Conservation (phyloP, 768 basidiomycete species). For the Termitomyces heimii region DNA sequence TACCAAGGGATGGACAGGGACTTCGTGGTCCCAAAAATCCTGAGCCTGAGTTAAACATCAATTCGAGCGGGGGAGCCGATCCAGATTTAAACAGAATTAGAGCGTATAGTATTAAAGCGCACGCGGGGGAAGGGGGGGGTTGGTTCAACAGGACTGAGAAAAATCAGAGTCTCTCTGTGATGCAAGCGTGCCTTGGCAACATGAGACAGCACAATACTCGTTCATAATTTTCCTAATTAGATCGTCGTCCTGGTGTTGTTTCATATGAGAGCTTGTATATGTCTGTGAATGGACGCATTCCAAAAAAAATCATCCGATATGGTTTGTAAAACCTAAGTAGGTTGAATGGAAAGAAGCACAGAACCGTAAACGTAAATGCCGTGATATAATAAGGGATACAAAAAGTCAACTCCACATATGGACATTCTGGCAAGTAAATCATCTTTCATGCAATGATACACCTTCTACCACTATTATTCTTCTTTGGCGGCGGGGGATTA, state of each 20-base stretch:
- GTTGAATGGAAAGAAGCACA: slow-evolving; percentile 31
- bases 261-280: not conserved
- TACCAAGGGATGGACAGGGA: slow-evolving; percentile 6
- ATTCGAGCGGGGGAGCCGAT: slow-evolving; percentile 17
- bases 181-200: slow-evolving; percentile 46
- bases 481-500: slow-evolving; percentile 69
- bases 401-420: slow-evolving; percentile 18
- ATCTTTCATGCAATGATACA: slow-evolving; percentile 70
- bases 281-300: slow-evolving; percentile 9
- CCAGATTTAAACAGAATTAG: slow-evolving; percentile 29
- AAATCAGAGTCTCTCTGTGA: slow-evolving; percentile 53
- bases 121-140: too few relatives aligned
- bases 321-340: slow-evolving; percentile 7
- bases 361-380: slow-evolving; percentile 71
- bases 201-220: slow-evolving; percentile 23
- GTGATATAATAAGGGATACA: slow-evolving; percentile 40
- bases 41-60: slow-evolving; percentile 16
- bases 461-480: slow-evolving; percentile 30
- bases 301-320: slow-evolving; percentile 13
- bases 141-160: slow-evolving; percentile 52
- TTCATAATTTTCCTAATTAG: too few relatives aligned
- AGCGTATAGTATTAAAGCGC: slow-evolving; percentile 35
- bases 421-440: slow-evolving; percentile 12
- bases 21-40: slow-evolving; percentile 5
- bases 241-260: slow-evolving; percentile 1